A percentile compares a stretch with the other conserved stretches of the same genome.
Conservation (phyloP, 2,329 filamentous ascomycete genomes). For the Penicillium sp. region DNA sequence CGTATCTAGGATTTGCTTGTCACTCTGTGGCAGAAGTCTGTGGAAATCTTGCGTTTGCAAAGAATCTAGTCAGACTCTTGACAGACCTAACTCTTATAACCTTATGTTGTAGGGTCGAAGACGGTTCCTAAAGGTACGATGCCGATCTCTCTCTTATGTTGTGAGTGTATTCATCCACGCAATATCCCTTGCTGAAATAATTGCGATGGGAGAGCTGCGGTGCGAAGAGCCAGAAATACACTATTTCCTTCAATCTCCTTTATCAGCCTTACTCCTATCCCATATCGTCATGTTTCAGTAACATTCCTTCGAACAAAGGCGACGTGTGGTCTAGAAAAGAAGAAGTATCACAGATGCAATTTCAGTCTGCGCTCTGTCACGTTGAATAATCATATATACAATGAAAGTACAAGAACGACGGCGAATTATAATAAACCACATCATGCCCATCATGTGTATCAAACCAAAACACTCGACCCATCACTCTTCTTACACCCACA, state of each 20-base stretch:
- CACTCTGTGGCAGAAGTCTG: background rate
- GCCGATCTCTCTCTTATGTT: background rate
- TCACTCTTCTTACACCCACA: constrained; percentile 41
- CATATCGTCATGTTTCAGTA: too few relatives aligned
- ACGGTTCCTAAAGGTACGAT: background rate
- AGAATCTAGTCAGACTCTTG: background rate
- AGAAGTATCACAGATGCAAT: background rate
- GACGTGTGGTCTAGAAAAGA: too few relatives aligned
- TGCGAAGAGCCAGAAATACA: background rate
- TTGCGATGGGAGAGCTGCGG: background rate
- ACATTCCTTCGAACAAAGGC: too few relatives aligned
- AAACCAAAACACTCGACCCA: constrained; percentile 44
- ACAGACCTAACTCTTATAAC: background rate
- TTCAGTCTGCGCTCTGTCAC: background rate
- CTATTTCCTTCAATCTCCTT: too few relatives aligned
- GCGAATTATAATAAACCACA: background rate
- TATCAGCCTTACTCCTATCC: too few relatives aligned
- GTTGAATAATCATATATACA: background rate
- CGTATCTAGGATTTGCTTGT: background rate
- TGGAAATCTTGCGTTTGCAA: background rate
- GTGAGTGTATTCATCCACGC: background rate
- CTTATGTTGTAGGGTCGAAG: background rate
- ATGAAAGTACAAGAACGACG: background rate
- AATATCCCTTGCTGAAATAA: background rate
- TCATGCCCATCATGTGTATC: background rate